Percentiles rank a stretch among this genome's conserved stretches.
phyloP scores from a whole-genome alignment of 495 filamentous ascomycete species.

The Annulohypoxylon bovei region DNA sequence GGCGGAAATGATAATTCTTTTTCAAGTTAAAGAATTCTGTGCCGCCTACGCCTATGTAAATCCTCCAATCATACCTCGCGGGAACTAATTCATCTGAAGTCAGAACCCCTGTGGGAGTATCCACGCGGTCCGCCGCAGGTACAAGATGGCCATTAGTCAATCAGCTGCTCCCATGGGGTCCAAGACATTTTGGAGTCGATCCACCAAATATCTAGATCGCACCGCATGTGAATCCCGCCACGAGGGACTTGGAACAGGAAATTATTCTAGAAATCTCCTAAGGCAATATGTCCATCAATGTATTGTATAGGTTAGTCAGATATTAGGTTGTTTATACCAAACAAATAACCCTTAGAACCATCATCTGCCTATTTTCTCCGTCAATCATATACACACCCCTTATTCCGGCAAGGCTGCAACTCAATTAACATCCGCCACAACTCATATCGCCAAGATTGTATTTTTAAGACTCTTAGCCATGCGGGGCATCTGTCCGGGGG shows the following conservation, averaged over 20 bases:
- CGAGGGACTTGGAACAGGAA: constrained; percentile 24
- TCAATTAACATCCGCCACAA: constrained; percentile 8
- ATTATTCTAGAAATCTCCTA: not conserved
- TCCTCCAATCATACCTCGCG: constrained; percentile 29
- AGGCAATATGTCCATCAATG: not conserved
- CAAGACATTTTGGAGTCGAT: constrained; percentile 34
- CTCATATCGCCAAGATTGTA: not conserved
- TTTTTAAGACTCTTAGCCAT: constrained; percentile 21
- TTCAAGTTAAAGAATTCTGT: constrained; percentile 14
- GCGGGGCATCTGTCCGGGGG: constrained; percentile 38
- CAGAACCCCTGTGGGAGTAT: constrained; percentile 27
- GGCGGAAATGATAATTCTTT: constrained; percentile 24
- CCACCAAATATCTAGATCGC: constrained; percentile 33
- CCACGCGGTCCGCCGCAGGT: constrained; percentile 43
- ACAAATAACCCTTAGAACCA: constrained; percentile 1
- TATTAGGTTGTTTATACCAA: constrained; percentile 25
- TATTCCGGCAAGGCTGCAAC: constrained; percentile 17
- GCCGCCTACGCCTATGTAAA: constrained; percentile 9
- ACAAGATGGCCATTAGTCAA: constrained; percentile 32
- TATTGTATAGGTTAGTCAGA: constrained; percentile 13
- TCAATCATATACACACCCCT: constrained; percentile 1
- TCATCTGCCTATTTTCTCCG: constrained; percentile 40
- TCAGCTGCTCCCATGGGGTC: constrained; percentile 29
- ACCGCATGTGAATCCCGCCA: constrained; percentile 42
- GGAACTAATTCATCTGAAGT: constrained; percentile 23